Percentiles rank a stretch among this genome's conserved stretches.
Evolutionary conservation across 805 yeast genomes (phyloP).

Genomic region (Isabelozyma gotoi): DNA sequence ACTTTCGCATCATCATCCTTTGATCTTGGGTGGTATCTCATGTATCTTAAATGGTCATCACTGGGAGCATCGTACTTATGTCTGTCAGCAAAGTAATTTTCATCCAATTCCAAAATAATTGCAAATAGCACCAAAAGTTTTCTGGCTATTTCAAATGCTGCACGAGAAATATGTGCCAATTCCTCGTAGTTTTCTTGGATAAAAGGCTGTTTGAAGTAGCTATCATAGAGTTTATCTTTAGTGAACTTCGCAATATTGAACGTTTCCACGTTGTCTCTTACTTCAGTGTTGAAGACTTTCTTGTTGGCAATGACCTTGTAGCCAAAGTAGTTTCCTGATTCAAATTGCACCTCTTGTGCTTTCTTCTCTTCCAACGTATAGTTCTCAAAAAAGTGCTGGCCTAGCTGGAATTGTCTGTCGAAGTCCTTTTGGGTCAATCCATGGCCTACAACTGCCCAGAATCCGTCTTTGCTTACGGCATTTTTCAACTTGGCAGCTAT

Average conservation of each 20-base stretch:
- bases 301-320: slow-evolving; percentile 31
- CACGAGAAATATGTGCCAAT: slow-evolving; percentile 19
- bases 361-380: slow-evolving; percentile 26
- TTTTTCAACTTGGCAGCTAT: slow-evolving; percentile 24
- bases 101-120: slow-evolving; percentile 31
- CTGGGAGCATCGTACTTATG: slow-evolving; percentile 32
- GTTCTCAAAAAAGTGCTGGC: slow-evolving; percentile 23
- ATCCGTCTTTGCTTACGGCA: slow-evolving; percentile 30
- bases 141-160: slow-evolving; percentile 19
- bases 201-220: slow-evolving; percentile 17
- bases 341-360: slow-evolving; percentile 22
- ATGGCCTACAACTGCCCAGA: slow-evolving; percentile 26
- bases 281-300: slow-evolving; percentile 27
- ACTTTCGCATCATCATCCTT: slow-evolving; percentile 28
- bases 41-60: slow-evolving; percentile 33
- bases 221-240: slow-evolving; percentile 15
- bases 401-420: slow-evolving; percentile 23
- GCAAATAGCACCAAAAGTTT: slow-evolving; percentile 31
- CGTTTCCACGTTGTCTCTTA: slow-evolving; percentile 27
- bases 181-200: slow-evolving; percentile 19
- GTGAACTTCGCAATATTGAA: slow-evolving; percentile 34
- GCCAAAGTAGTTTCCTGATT: slow-evolving; percentile 30
- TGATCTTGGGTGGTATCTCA: slow-evolving; percentile 30
- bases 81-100: slow-evolving; percentile 28
- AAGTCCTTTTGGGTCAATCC: slow-evolving; percentile 26